phyloP scores from a whole-genome alignment of 768 basidiomycete genomes.

The Mycena filopes region DNA sequence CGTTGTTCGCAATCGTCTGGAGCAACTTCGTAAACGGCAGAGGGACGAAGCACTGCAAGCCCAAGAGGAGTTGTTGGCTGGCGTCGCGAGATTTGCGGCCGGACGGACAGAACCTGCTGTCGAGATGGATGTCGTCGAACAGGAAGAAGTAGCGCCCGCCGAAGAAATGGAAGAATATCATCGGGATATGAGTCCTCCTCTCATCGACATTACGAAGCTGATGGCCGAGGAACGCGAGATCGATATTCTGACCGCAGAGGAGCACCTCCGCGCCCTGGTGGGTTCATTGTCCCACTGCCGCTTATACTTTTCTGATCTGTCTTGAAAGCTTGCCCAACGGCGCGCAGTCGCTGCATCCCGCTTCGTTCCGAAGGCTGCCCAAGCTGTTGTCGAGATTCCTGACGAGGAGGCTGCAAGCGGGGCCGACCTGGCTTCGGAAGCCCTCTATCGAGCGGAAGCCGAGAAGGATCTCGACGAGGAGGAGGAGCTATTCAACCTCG shows the following conservation, averaged over 20 bases:
- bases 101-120: constrained; percentile 51
- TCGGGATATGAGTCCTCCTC: constrained; percentile 86
- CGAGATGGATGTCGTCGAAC: constrained; percentile 43
- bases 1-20: constrained; percentile 94
- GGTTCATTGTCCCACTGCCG: constrained; percentile 40
- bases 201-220: constrained; percentile 77
- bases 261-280: constrained; percentile 75
- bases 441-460: constrained; percentile 89
- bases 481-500: constrained; percentile 94
- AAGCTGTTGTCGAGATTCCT: constrained; percentile 66
- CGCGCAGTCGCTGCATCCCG: constrained; percentile 84
- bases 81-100: constrained; percentile 72
- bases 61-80: constrained; percentile 89
- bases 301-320: constrained; percentile 7
- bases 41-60: constrained; percentile 95
- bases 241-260: constrained; percentile 75
- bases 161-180: constrained; percentile 85
- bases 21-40: constrained; percentile 95
- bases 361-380: constrained; percentile 84
- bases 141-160: constrained; percentile 46
- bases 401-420: constrained; percentile 68
- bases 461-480: constrained; percentile 95
- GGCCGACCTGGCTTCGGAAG: constrained; percentile 87
- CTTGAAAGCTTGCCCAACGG: constrained; percentile 77
- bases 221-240: constrained; percentile 83